phyloP scores from a whole-genome alignment of 495 filamentous ascomycete genomes.

The Cladorrhinum samala region DNA sequence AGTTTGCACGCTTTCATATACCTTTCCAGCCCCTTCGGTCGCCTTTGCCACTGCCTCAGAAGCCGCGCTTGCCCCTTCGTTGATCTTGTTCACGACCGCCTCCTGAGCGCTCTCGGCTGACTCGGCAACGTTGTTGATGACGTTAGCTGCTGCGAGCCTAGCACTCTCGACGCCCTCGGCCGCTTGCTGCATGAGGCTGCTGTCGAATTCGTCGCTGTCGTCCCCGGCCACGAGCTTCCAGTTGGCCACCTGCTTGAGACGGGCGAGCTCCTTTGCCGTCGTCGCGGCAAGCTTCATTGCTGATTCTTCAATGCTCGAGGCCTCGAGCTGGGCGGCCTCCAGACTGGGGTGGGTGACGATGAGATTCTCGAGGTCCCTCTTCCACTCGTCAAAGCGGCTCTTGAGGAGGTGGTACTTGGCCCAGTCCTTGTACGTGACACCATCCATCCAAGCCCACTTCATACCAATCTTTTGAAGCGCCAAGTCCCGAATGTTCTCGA shows the following conservation, averaged over 20 bases:
- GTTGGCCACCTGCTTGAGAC: conserved; percentile 75
- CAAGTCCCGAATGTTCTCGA: conserved; percentile 79
- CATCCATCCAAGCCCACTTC: conserved; percentile 96
- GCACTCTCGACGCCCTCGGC: conserved; percentile 34
- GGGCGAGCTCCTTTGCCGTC: conserved; percentile 73
- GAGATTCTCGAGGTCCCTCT: conserved; percentile 65
- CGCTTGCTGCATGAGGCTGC: conserved; percentile 36
- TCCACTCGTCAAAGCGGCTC: conserved; percentile 78
- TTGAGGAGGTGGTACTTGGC: conserved; percentile 81
- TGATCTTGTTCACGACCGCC: conserved; percentile 17
- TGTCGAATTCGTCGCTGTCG: conserved; percentile 66
- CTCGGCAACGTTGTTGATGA: conserved; percentile 6
- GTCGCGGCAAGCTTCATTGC: conserved; percentile 76
- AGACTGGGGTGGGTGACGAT: conserved; percentile 68
- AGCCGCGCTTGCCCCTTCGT: conserved; percentile 14
- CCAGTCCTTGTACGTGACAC: conserved; percentile 95
- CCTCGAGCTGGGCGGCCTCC: conserved; percentile 59
- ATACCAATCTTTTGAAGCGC: conserved; percentile 93
- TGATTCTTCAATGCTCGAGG: conserved; percentile 61
- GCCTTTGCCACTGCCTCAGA: conserved; percentile 1
- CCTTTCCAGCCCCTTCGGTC: not conserved
- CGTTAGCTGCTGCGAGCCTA: conserved; percentile 16
- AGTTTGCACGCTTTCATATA: conserved; percentile 1
- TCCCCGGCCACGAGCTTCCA: conserved; percentile 83
- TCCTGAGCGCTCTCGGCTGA: conserved; percentile 12